phyloP scores from a whole-genome alignment of 2,329 filamentous ascomycete species.

The Corniculantispora saksenae region DNA sequence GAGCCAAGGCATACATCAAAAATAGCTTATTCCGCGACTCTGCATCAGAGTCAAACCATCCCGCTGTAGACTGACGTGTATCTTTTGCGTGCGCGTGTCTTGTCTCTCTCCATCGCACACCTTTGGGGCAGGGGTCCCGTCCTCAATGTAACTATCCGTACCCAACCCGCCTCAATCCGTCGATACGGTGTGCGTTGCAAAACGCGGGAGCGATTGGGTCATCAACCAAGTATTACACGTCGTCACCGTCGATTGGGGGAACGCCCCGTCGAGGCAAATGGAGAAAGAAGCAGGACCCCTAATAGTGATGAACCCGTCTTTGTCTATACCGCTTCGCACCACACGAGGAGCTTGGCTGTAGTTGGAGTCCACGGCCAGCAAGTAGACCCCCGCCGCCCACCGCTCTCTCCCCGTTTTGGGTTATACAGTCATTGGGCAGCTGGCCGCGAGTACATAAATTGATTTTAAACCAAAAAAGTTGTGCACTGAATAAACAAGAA shows the following conservation, averaged over 20 bases:
- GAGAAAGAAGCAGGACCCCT: neutral
- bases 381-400: neutral
- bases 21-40: neutral
- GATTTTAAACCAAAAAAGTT: too few species aligned
- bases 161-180: neutral
- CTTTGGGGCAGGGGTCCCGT: neutral
- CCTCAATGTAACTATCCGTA: neutral
- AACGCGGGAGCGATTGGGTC: neutral
- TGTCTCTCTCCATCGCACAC: neutral
- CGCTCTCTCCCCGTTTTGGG: neutral
- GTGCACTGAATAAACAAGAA: too few species aligned
- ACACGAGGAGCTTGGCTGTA: neutral
- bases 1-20: neutral
- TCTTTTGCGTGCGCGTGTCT: neutral
- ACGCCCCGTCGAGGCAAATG: too few species aligned
- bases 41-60: neutral
- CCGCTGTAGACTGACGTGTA: neutral
- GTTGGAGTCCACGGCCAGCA: neutral
- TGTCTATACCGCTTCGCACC: neutral
- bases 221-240: neutral
- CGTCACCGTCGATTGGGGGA: neutral
- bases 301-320: neutral
- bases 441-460: neutral
- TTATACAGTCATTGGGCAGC: neutral
- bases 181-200: neutral